Evolutionary conservation across 1,284 basidiomycete species (phyloP).

Genomic region (Apiotrichum gracile): DNA sequence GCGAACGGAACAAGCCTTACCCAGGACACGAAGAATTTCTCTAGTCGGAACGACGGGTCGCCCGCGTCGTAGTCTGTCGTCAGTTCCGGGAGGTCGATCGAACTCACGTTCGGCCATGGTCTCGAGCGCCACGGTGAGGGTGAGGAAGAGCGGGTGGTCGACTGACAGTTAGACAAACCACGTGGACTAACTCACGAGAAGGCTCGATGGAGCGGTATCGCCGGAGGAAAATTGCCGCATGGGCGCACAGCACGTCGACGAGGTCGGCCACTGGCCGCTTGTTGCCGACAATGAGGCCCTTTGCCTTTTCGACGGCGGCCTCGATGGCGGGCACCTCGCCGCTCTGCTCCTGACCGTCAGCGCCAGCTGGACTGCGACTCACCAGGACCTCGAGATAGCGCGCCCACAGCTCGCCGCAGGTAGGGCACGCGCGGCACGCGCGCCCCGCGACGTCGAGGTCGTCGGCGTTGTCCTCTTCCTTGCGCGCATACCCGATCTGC

Average conservation of each 20-base stretch:
- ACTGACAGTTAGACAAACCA: not conserved
- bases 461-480: conserved; percentile 50
- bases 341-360: conserved; percentile 7
- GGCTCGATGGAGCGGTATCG: conserved; percentile 8
- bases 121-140: conserved; percentile 17
- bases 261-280: conserved; percentile 3
- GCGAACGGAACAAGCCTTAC: no score
- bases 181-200: not conserved
- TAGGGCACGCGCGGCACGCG: conserved; percentile 37
- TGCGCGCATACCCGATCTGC: not conserved
- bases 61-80: conserved; percentile 49
- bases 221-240: conserved; percentile 12
- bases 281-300: conserved; percentile 7
- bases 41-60: conserved; percentile 62
- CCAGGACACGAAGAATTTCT: conserved; percentile 68
- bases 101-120: conserved; percentile 46
- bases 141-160: conserved; percentile 14
- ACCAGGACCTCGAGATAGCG: conserved; percentile 25
- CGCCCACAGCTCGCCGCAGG: conserved; percentile 33
- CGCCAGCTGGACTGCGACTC: not conserved
- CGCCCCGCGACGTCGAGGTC: conserved; percentile 49
- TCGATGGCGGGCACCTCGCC: conserved; percentile 8
- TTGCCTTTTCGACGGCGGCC: conserved; percentile 5
- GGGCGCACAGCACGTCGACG: conserved; percentile 14
- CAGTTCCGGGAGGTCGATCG: not conserved